These are phyloP conservation scores for Phytopythium vexans DNA, from an alignment of 352 stramenopile genomes.

Conservation along the genomic window DNA sequence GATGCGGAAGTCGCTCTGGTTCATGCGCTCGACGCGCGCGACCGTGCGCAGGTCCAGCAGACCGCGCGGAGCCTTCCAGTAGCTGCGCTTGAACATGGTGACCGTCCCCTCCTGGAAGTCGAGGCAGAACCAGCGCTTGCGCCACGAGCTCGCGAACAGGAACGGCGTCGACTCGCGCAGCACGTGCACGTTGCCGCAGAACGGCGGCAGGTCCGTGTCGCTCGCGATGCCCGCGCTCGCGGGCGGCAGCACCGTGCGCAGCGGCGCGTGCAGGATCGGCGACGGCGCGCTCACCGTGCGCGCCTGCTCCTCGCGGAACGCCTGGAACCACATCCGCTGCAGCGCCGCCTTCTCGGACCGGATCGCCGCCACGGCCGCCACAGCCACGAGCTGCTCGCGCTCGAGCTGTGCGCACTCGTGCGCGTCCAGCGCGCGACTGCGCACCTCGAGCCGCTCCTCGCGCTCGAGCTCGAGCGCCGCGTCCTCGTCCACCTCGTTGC, in stretches of 20 bases:
- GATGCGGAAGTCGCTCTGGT: constrained; percentile 61
- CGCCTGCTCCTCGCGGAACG: constrained; percentile 48
- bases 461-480: constrained; percentile 43
- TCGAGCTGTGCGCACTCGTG: constrained; percentile 60
- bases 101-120: constrained; percentile 70
- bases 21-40: constrained; percentile 64
- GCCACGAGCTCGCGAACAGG: constrained; percentile 63
- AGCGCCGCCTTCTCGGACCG: constrained; percentile 57
- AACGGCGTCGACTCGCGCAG: constrained; percentile 76
- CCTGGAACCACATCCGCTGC: constrained; percentile 52
- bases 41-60: constrained; percentile 69
- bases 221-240: constrained; percentile 11
- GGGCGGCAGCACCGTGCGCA: constrained; percentile 25
- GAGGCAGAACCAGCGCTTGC: constrained; percentile 81
- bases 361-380: constrained; percentile 59
- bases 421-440: constrained; percentile 58
- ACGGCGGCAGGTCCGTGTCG: constrained; percentile 57
- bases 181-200: constrained; percentile 73
- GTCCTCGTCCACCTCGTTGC: constrained; percentile 64
- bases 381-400: constrained; percentile 44
- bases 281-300: constrained; percentile 15
- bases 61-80: constrained; percentile 75
- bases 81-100: constrained; percentile 83
- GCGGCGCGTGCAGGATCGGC: constrained; percentile 15
- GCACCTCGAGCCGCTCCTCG: constrained; percentile 44